phyloP scores from a whole-genome alignment of 495 filamentous ascomycete species.

The Daldinia childiae region DNA sequence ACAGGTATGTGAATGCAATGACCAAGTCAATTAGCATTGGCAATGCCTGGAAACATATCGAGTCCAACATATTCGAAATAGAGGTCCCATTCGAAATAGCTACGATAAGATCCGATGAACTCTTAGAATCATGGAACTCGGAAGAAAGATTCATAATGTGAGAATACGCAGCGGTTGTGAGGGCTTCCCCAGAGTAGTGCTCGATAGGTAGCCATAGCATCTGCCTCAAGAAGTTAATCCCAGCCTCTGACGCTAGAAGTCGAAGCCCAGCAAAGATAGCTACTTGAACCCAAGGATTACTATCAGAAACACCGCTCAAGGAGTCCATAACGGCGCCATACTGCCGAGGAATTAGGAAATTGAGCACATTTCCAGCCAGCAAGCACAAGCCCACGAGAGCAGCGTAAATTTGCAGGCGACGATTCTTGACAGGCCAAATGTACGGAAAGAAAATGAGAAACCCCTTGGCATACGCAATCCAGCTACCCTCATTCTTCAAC shows the following conservation, averaged over 20 bases:
- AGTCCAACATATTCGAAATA: conserved; percentile 71
- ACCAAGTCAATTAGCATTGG: conserved; percentile 78
- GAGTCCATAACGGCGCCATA: conserved; percentile 70
- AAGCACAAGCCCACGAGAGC: conserved; percentile 68
- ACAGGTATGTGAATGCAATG: conserved; percentile 75
- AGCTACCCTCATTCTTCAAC: conserved; percentile 68
- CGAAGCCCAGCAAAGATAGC: conserved; percentile 63
- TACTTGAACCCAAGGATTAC: conserved; percentile 64
- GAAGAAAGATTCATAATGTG: conserved; percentile 81
- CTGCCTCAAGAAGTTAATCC: conserved; percentile 62
- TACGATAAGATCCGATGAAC: conserved; percentile 73
- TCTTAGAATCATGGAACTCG: conserved; percentile 81
- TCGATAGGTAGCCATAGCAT: conserved; percentile 74
- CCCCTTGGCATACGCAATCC: conserved; percentile 70
- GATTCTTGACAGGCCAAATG: conserved; percentile 69
- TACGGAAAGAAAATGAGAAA: conserved; percentile 71
- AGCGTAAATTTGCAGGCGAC: conserved; percentile 63
- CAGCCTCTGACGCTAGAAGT: conserved; percentile 65
- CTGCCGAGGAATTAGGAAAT: conserved; percentile 72
- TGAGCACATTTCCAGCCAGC: conserved; percentile 67
- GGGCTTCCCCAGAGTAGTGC: conserved; percentile 67
- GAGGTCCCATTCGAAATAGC: conserved; percentile 72
- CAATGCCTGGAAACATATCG: conserved; percentile 70
- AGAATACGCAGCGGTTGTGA: conserved; percentile 73
- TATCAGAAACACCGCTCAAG: conserved; percentile 52